phyloP scores from a whole-genome alignment of 192 early-diverging fungal species.

The Linnemannia hyalina region DNA sequence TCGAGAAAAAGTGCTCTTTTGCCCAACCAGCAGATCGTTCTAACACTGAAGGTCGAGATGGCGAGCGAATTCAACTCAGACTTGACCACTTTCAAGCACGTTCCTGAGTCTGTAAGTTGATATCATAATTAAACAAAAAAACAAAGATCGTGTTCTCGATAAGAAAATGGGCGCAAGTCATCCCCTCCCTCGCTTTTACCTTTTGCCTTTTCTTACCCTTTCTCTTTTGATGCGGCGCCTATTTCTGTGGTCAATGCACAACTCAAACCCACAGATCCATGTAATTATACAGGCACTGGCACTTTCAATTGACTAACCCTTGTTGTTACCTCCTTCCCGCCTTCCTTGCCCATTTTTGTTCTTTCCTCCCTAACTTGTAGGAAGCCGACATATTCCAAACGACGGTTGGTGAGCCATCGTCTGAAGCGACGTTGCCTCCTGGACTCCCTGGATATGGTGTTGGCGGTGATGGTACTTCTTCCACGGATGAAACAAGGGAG shows the following conservation, averaged over 20 bases:
- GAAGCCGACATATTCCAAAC: not conserved
- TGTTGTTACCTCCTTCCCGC: not conserved
- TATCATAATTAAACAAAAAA: not conserved
- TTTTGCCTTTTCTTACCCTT: not conserved
- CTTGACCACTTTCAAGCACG: not conserved
- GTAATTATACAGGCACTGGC: not conserved
- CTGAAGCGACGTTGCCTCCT: not conserved
- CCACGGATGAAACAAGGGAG: not conserved
- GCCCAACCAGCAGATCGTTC: not conserved
- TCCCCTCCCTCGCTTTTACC: not conserved
- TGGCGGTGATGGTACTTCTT: not conserved
- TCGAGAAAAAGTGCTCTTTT: not conserved
- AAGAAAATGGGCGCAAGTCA: not conserved
- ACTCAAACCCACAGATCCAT: not conserved
- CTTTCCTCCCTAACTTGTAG: no score
- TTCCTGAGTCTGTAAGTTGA: slow-evolving; percentile 7
- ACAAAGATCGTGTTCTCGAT: not conserved
- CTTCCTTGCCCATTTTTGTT: not conserved
- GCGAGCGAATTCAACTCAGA: not conserved
- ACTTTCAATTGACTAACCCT: not conserved
- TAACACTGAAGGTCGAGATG: not conserved
- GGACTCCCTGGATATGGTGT: not conserved
- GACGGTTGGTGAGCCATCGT: not conserved
- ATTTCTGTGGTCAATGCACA: slow-evolving; percentile 7
- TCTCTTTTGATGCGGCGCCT: not conserved